phyloP scores from a whole-genome alignment of 2,329 filamentous ascomycete genomes.

The Trichoderma pleuroti region DNA sequence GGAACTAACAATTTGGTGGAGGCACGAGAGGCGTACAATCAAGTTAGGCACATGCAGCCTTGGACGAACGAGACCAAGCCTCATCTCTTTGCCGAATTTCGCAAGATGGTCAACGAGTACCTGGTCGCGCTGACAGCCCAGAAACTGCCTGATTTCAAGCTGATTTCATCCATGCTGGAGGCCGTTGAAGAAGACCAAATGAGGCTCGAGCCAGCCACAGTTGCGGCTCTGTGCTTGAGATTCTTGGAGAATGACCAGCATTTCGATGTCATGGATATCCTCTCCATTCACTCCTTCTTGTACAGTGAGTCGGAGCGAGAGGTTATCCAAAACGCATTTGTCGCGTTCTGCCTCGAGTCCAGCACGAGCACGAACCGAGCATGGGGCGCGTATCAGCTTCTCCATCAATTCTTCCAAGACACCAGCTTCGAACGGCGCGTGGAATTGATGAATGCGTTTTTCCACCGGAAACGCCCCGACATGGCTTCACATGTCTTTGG shows the following conservation, averaged over 20 bases:
- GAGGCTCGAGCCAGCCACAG: conserved; percentile 68
- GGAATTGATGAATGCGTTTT: conserved; percentile 77
- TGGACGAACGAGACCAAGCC: conserved; percentile 43
- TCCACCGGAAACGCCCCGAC: conserved; percentile 70
- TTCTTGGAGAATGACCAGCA: conserved; percentile 74
- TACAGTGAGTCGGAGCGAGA: conserved; percentile 68
- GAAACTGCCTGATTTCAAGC: conserved; percentile 61
- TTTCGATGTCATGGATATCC: conserved; percentile 74
- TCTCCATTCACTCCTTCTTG: conserved; percentile 70
- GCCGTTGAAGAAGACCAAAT: conserved; percentile 68
- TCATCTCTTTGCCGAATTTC: conserved; percentile 49
- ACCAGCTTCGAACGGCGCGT: conserved; percentile 64
- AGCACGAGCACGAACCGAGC: conserved; percentile 59
- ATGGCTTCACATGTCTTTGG: conserved; percentile 85
- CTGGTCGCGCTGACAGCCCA: conserved; percentile 64
- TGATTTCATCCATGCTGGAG: conserved; percentile 69
- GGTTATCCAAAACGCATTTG: conserved; percentile 62
- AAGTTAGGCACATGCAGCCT: conserved; percentile 31
- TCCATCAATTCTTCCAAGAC: conserved; percentile 62
- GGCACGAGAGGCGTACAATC: conserved; percentile 62
- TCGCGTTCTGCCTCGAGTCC: conserved; percentile 63
- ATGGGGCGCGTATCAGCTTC: conserved; percentile 64
- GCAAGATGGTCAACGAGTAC: conserved; percentile 66
- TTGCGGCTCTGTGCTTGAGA: conserved; percentile 67
- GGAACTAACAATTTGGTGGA: conserved; percentile 68